Evolutionary conservation across 768 basidiomycete species (phyloP).

Genomic region (Atractiella rhizophila): DNA sequence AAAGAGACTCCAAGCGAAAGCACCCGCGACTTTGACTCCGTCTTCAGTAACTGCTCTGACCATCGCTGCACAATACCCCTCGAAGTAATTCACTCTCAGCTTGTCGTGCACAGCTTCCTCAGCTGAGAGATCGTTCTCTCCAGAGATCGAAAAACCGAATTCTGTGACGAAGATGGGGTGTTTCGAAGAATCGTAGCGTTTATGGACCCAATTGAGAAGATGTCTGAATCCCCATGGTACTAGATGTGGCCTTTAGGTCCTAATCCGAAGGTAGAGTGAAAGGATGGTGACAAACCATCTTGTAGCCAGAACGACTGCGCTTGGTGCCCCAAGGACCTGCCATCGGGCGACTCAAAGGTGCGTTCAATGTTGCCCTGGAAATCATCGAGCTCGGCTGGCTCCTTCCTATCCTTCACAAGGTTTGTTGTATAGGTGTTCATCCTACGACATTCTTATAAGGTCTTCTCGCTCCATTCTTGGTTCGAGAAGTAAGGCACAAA

Average conservation of each 20-base stretch:
- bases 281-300: neutral
- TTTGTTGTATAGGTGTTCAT: neutral
- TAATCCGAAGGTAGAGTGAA: neutral
- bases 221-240: slow-evolving; percentile 3
- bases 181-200: neutral
- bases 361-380: slow-evolving; percentile 1
- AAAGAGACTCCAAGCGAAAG: neutral
- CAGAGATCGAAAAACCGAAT: neutral
- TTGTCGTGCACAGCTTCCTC: neutral
- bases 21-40: neutral
- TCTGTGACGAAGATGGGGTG: slow-evolving; percentile 1
- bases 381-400: neutral
- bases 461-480: too few relatives aligned
- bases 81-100: neutral
- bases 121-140: neutral
- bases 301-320: neutral
- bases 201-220: neutral
- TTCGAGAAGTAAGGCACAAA: neutral
- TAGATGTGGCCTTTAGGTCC: neutral
- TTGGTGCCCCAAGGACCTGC: neutral
- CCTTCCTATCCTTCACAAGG: neutral
- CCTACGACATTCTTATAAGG: neutral
- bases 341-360: neutral
- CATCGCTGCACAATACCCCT: neutral
- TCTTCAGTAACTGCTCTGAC: neutral